phyloP scores from a whole-genome alignment of 2,329 filamentous ascomycete species.

The Ophiosphaerella narmari region DNA sequence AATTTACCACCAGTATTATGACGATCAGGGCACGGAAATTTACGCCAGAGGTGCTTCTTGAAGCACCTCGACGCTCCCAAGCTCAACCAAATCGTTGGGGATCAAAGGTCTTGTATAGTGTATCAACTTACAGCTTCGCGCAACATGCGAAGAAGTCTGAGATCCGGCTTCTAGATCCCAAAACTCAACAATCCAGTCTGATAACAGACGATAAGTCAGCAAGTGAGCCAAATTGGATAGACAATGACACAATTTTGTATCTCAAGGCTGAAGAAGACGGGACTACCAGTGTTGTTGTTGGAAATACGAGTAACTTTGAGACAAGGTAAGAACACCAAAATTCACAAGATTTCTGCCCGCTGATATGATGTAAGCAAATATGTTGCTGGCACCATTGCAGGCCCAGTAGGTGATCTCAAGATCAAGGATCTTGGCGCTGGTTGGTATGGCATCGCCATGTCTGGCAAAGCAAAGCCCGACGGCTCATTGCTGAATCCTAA shows the following conservation, averaged over 20 bases:
- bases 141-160: conserved; percentile 71
- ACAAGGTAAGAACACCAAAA: conserved; percentile 29
- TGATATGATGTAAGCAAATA: conserved; percentile 40
- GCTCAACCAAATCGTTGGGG: conserved; percentile 72
- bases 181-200: conserved; percentile 66
- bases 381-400: conserved; percentile 51
- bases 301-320: conserved; percentile 36
- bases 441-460: conserved; percentile 52
- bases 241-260: conserved; percentile 67
- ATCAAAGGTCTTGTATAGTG: conserved; percentile 67
- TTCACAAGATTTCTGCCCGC: not conserved
- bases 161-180: conserved; percentile 72
- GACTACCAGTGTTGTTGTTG: conserved; percentile 45
- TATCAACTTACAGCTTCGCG: conserved; percentile 80
- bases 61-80: conserved; percentile 72
- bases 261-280: conserved; percentile 52
- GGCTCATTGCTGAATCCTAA: conserved; percentile 72
- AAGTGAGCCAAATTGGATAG: conserved; percentile 77
- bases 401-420: conserved; percentile 56
- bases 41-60: conserved; percentile 76
- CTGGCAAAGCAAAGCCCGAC: conserved; percentile 67
- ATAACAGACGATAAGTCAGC: conserved; percentile 68
- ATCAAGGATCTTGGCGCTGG: conserved; percentile 43
- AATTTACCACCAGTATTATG: conserved; percentile 55
- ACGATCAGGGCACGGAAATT: conserved; percentile 72